Evolutionary conservation across 306 rosid genomes (phyloP).

Genomic region (Pyrus communis): DNA sequence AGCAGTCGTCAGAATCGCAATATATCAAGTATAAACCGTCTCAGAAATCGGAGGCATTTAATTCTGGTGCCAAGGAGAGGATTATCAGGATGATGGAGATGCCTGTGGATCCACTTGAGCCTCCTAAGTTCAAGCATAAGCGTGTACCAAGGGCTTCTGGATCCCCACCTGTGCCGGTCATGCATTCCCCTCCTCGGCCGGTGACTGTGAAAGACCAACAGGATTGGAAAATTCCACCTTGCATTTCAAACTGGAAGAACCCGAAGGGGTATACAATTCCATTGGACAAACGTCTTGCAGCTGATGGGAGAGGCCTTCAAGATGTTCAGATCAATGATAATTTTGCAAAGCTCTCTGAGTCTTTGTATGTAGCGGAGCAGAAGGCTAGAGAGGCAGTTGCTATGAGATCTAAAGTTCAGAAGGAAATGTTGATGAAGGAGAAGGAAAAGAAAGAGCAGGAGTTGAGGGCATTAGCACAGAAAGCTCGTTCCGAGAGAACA

Average conservation of each 20-base stretch:
- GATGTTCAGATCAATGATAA: constrained; percentile 86
- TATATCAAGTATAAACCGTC: constrained; percentile 85
- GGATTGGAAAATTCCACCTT: constrained; percentile 94
- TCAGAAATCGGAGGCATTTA: constrained; percentile 73
- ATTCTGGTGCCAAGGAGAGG: constrained; percentile 84
- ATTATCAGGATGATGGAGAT: constrained; percentile 84
- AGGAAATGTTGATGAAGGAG: constrained; percentile 77
- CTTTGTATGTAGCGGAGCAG: constrained; percentile 79
- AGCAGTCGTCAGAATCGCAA: constrained; percentile 58
- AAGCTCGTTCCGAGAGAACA: constrained; percentile 75
- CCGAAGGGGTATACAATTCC: constrained; percentile 90
- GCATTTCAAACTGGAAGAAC: constrained; percentile 93
- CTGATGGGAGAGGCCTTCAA: constrained; percentile 86
- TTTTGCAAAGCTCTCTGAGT: constrained; percentile 78
- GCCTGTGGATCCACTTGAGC: constrained; percentile 94
- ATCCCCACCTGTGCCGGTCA: constrained; percentile 83
- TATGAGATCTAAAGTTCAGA: constrained; percentile 87
- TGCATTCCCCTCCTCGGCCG: constrained; percentile 92
- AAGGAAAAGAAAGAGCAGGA: constrained; percentile 83
- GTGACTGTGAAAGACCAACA: constrained; percentile 88
- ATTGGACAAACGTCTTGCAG: constrained; percentile 82
- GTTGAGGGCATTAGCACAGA: constrained; percentile 69
- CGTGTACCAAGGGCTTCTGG: constrained; percentile 83
- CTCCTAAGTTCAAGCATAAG: constrained; percentile 91
- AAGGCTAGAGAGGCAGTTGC: constrained; percentile 94